Conservation (phyloP, 345 rosid genomes). For the Salix suchowensis region DNA sequence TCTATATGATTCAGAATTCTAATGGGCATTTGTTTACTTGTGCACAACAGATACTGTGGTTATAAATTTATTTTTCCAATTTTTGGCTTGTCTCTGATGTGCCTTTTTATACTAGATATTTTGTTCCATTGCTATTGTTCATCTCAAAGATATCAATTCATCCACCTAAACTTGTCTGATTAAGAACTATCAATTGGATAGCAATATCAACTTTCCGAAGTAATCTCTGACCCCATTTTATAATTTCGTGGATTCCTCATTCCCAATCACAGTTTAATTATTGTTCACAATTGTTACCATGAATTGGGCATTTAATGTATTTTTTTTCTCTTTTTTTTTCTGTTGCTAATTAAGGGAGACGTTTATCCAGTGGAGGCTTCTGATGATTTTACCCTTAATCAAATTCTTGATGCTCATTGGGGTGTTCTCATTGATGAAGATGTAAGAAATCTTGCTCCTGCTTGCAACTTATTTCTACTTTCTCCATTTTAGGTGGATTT, state of each 20-base stretch:
- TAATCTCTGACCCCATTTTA: not conserved
- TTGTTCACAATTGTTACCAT: not conserved
- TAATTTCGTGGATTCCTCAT: not conserved
- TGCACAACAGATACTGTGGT: not conserved
- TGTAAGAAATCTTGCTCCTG: conserved; percentile 44
- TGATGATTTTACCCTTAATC: conserved; percentile 37
- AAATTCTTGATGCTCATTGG: conserved; percentile 95
- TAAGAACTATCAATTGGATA: not conserved
- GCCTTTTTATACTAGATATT: not conserved
- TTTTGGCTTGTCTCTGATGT: not conserved
- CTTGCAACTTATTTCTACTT: not conserved
- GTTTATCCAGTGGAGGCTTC: conserved; percentile 89
- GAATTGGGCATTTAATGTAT: not conserved
- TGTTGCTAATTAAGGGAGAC: conserved; percentile 56
- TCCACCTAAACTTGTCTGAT: not conserved
- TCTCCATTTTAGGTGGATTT: not conserved
- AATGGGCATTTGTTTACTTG: not conserved
- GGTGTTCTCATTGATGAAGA: conserved; percentile 83
- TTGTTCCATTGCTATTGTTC: not conserved
- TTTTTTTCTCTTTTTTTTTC: not conserved
- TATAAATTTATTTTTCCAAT: not conserved
- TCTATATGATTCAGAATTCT: not conserved
- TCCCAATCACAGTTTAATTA: not conserved
- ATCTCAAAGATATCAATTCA: not conserved
- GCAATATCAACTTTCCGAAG: too few relatives aligned